These are phyloP conservation scores for Isoetes engelmannii DNA, from an alignment of 83 land plant genomes.

Conservation along the genomic window DNA sequence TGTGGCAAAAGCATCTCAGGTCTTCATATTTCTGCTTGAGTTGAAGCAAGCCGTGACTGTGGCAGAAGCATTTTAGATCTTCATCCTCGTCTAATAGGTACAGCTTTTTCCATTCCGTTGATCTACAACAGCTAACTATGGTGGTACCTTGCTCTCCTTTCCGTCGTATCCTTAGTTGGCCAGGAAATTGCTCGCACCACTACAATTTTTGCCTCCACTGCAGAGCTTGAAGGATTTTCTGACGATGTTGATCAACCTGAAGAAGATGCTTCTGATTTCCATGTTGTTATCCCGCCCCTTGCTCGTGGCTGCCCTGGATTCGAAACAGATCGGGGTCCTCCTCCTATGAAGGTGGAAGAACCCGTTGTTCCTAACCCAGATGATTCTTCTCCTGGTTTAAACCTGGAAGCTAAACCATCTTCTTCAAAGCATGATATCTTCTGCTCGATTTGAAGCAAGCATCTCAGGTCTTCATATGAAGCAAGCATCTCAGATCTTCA, in stretches of 20 bases:
- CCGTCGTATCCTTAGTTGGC: constrained; percentile 33
- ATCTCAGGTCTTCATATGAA: not conserved
- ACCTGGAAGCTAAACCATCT: not conserved
- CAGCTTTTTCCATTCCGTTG: constrained; percentile 23
- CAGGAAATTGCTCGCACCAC: constrained; percentile 14
- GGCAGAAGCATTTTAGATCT: too few species aligned
- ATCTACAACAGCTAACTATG: constrained; percentile 34
- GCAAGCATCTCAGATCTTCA: not conserved
- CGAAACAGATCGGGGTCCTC: constrained; percentile 40
- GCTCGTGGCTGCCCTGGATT: constrained; percentile 28
- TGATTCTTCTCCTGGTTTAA: not conserved
- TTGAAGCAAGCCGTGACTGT: too few species aligned
- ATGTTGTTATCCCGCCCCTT: constrained; percentile 16
- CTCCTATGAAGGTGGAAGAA: not conserved
- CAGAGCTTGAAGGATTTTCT: constrained; percentile 54
- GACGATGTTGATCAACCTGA: constrained; percentile 33
- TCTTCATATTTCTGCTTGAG: too few species aligned
- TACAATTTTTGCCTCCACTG: constrained; percentile 18
- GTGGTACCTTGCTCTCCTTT: constrained; percentile 25
- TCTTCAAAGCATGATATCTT: not conserved
- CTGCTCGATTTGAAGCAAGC: not conserved
- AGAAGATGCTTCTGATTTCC: constrained; percentile 12
- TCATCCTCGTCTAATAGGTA: too few species aligned
- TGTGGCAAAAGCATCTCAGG: too few species aligned
- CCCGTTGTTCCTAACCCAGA: not conserved